Percentiles rank a stretch among this genome's conserved stretches.
Evolutionary conservation across 805 yeast species (phyloP).

Genomic region (Allodekkera sacchari): DNA sequence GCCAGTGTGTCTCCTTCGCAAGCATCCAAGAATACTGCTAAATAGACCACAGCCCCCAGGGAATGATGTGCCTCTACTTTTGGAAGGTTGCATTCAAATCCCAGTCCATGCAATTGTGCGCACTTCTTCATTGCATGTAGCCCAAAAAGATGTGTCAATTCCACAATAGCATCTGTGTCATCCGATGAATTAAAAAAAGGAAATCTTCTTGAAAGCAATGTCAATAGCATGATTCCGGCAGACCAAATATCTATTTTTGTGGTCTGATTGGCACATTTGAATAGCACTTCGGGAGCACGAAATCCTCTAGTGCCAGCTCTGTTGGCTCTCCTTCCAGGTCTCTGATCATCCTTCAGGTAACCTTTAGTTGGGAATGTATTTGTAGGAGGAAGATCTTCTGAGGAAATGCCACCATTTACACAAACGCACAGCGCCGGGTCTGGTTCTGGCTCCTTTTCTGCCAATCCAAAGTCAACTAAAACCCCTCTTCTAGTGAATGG

Average conservation of each 20-base stretch:
- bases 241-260: slow-evolving; percentile 87
- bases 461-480: slow-evolving; percentile 86
- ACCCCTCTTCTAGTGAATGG: slow-evolving; percentile 65
- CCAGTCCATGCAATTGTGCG: slow-evolving; percentile 83
- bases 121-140: slow-evolving; percentile 59
- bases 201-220: slow-evolving; percentile 70
- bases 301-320: slow-evolving; percentile 96
- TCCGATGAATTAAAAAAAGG: slow-evolving; percentile 93
- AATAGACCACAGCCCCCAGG: slow-evolving; percentile 32
- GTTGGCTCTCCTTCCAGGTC: slow-evolving; percentile 89
- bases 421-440: slow-evolving; percentile 49
- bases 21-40: slow-evolving; percentile 36
- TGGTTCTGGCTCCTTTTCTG: slow-evolving; percentile 48
- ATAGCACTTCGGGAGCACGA: slow-evolving; percentile 86
- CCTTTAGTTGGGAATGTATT: slow-evolving; percentile 43
- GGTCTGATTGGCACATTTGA: slow-evolving; percentile 78
- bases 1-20: slow-evolving; percentile 54
- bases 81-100: slow-evolving; percentile 59
- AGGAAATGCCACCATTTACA: slow-evolving; percentile 28
- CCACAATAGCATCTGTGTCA: slow-evolving; percentile 86
- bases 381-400: slow-evolving; percentile 23
- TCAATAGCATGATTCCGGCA: slow-evolving; percentile 79
- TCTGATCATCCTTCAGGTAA: slow-evolving; percentile 76
- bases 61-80: slow-evolving; percentile 39
- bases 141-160: slow-evolving; percentile 77